Conservation (phyloP, 2,329 filamentous ascomycete species). For the Diaporthe citri region DNA sequence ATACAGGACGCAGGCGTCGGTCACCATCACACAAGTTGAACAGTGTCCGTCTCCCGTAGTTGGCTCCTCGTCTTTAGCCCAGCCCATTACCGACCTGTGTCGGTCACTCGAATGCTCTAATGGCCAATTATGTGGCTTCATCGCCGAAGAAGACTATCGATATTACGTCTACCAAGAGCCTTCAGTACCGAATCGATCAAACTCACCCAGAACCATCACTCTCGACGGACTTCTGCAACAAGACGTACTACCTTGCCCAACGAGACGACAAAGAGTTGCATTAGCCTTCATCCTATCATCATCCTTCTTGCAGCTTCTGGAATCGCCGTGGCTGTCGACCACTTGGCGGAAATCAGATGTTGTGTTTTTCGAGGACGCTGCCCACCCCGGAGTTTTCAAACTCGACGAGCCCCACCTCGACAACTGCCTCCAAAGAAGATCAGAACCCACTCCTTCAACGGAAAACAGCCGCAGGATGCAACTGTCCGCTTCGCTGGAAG, state of each 20-base stretch:
- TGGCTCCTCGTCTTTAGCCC: not conserved
- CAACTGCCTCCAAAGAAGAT: not conserved
- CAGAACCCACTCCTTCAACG: not conserved
- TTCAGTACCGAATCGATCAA: not conserved
- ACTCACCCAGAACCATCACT: not conserved
- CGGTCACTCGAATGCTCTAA: not conserved
- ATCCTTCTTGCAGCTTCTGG: not conserved
- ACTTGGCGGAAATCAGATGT: slow-evolving; percentile 1
- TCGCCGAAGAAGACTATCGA: not conserved
- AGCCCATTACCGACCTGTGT: not conserved
- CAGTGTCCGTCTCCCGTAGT: not conserved
- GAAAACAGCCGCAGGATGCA: not conserved
- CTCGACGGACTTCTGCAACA: not conserved
- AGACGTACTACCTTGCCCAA: too few relatives aligned
- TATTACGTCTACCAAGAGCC: not conserved
- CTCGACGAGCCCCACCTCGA: not conserved
- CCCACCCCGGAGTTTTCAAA: not conserved
- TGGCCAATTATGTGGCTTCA: not conserved
- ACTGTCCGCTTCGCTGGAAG: not conserved
- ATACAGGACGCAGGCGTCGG: not conserved
- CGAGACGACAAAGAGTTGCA: not conserved
- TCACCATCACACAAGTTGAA: not conserved
- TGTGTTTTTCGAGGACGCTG: not conserved
- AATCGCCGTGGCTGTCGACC: not conserved
- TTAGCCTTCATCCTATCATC: not conserved